Conservation (phyloP, 345 rosid species). For the Melastoma malabathricum region DNA sequence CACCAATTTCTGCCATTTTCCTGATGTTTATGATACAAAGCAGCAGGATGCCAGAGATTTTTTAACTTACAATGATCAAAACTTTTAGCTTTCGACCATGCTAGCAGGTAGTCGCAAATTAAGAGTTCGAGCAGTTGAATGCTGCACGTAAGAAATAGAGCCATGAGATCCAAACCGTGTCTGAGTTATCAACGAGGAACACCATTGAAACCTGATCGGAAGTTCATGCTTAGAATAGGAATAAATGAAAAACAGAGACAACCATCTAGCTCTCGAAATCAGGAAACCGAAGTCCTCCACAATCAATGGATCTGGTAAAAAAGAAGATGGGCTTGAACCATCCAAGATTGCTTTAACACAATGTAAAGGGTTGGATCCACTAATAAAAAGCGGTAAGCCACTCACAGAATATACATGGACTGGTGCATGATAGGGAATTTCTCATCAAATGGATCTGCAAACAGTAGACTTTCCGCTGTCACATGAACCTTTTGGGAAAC, state of each 20-base stretch:
- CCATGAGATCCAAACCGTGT: too few species aligned
- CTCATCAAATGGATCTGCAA: slow-evolving; percentile 72
- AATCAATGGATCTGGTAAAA: too few species aligned
- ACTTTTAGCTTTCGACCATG: slow-evolving; percentile 37
- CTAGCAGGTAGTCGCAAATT: slow-evolving; percentile 45
- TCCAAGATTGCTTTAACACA: too few species aligned
- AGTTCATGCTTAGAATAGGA: too few species aligned
- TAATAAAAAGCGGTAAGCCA: slow-evolving; percentile 1
- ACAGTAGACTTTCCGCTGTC: slow-evolving; percentile 53
- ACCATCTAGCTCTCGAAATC: too few species aligned
- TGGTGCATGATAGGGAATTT: slow-evolving; percentile 48
- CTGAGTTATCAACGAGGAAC: too few species aligned
- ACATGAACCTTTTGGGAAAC: slow-evolving; percentile 52
- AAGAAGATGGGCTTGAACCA: too few species aligned
- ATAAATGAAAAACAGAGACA: too few species aligned
- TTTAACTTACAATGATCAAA: slow-evolving; percentile 43
- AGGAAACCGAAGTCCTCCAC: too few species aligned
- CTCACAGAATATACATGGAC: slow-evolving; percentile 60
- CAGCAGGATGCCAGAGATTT: neutral
- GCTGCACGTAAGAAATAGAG: slow-evolving; percentile 21
- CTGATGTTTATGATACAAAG: neutral
- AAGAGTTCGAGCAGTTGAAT: slow-evolving; percentile 76
- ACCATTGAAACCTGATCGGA: too few species aligned
- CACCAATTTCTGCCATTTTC: too few species aligned
- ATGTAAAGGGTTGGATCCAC: too few species aligned